These are phyloP conservation scores for Cornus kousa DNA, from an alignment of 148 eudicot species.

Conservation along the genomic window DNA sequence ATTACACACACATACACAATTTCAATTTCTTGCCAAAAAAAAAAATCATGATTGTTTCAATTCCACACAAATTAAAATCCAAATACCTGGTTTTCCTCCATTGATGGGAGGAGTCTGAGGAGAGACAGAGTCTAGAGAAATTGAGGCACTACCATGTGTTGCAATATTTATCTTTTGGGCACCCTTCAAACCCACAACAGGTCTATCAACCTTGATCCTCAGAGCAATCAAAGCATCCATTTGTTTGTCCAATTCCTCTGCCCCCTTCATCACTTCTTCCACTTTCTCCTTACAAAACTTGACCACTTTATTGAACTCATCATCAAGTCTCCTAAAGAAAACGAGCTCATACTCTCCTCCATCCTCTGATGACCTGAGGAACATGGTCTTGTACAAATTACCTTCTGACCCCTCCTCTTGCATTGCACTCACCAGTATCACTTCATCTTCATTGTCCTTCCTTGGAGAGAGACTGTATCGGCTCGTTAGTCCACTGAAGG, in stretches of 20 bases:
- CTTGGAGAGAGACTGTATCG: background rate
- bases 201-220: conserved; percentile 16
- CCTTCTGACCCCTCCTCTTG: background rate
- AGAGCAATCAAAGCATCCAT: conserved; percentile 28
- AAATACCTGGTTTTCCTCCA: background rate
- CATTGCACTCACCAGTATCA: conserved; percentile 6
- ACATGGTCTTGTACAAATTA: conserved; percentile 9
- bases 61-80: too few relatives aligned
- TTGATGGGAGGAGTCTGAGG: background rate
- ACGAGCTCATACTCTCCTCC: conserved; percentile 18
- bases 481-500: conserved; percentile 33
- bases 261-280: conserved; percentile 16
- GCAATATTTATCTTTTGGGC: background rate
- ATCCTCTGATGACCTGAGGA: conserved; percentile 16
- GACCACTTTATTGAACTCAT: conserved; percentile 23
- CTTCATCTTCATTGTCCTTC: conserved; percentile 18
- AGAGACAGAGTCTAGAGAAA: background rate
- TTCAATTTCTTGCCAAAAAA: too few relatives aligned
- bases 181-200: background rate
- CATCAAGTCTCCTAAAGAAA: conserved; percentile 23
- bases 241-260: conserved; percentile 24
- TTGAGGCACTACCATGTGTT: background rate
- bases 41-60: too few relatives aligned
- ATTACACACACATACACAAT: too few relatives aligned
- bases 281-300: conserved; percentile 19